phyloP scores from a whole-genome alignment of 805 yeast genomes.

The Spathaspora arborariae region DNA sequence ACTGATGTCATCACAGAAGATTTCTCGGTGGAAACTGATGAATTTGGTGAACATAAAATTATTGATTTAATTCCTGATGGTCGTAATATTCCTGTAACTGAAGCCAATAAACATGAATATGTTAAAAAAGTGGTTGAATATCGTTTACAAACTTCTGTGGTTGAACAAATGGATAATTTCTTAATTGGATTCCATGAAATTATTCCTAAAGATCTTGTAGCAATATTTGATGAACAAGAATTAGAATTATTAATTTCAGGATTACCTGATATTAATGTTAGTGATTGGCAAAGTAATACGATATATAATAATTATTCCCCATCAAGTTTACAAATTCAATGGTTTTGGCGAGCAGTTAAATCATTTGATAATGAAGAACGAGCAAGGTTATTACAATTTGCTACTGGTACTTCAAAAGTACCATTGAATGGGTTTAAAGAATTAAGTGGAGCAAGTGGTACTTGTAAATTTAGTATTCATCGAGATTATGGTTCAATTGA shows the following conservation, averaged over 20 bases:
- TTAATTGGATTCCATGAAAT: slow-evolving; percentile 86
- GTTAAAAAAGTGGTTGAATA: slow-evolving; percentile 84
- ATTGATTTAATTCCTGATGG: slow-evolving; percentile 85
- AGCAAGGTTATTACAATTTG: slow-evolving; percentile 90
- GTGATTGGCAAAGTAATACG: slow-evolving; percentile 91
- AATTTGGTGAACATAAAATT: slow-evolving; percentile 82
- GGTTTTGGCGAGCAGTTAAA: slow-evolving; percentile 98
- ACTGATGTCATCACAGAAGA: slow-evolving; percentile 94
- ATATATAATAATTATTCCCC: slow-evolving; percentile 77
- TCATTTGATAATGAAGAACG: slow-evolving; percentile 92
- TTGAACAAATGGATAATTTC: slow-evolving; percentile 84
- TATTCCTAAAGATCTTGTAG: slow-evolving; percentile 75
- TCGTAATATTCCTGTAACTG: slow-evolving; percentile 78
- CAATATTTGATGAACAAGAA: slow-evolving; percentile 94
- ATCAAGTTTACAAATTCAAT: slow-evolving; percentile 81
- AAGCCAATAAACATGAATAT: slow-evolving; percentile 85
- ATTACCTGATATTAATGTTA: slow-evolving; percentile 91
- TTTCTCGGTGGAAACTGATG: slow-evolving; percentile 89
- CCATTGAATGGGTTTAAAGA: slow-evolving; percentile 93
- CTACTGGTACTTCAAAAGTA: slow-evolving; percentile 95
- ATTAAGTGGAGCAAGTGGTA: slow-evolving; percentile 82
- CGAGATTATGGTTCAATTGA: slow-evolving; percentile 83
- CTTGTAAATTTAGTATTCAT: slow-evolving; percentile 82
- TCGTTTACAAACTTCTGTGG: slow-evolving; percentile 74
- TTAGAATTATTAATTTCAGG: slow-evolving; percentile 90